These are phyloP conservation scores for Pythium aphanidermatum DNA, from an alignment of 352 stramenopile species.

Conservation along the genomic window DNA sequence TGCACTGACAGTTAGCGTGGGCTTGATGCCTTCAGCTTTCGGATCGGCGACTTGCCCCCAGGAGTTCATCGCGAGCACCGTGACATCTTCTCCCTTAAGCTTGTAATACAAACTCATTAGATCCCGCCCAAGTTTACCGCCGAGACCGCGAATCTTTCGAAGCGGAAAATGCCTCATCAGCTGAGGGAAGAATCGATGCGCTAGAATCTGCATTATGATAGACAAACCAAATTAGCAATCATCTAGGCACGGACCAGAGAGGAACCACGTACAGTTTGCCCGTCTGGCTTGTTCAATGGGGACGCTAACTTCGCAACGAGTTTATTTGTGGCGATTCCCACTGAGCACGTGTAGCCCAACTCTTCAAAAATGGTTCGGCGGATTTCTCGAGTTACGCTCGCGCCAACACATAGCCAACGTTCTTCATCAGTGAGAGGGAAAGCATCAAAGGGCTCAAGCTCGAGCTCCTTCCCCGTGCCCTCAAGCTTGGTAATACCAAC, in stretches of 20 bases:
- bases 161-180: slow-evolving; percentile 72
- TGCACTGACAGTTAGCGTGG: slow-evolving; percentile 28
- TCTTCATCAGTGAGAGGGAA: slow-evolving; percentile 67
- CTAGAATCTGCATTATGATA: slow-evolving; percentile 41
- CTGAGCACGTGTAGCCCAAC: slow-evolving; percentile 77
- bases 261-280: slow-evolving; percentile 41
- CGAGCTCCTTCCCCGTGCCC: slow-evolving; percentile 23
- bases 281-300: slow-evolving; percentile 76
- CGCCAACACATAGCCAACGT: slow-evolving; percentile 59
- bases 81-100: slow-evolving; percentile 22
- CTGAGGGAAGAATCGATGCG: slow-evolving; percentile 45
- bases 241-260: background rate
- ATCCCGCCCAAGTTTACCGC: slow-evolving; percentile 70
- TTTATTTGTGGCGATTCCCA: slow-evolving; percentile 73
- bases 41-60: slow-evolving; percentile 17
- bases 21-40: slow-evolving; percentile 14
- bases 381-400: slow-evolving; percentile 64
- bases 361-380: slow-evolving; percentile 48
- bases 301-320: slow-evolving; percentile 73
- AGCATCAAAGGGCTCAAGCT: slow-evolving; percentile 17
- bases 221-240: background rate
- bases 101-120: slow-evolving; percentile 55
- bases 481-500: slow-evolving; percentile 48
- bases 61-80: slow-evolving; percentile 11
- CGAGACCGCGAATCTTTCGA: slow-evolving; percentile 66